These are phyloP conservation scores for Colletotrichum melonis DNA, from an alignment of 2,329 filamentous ascomycete genomes.

Conservation along the genomic window DNA sequence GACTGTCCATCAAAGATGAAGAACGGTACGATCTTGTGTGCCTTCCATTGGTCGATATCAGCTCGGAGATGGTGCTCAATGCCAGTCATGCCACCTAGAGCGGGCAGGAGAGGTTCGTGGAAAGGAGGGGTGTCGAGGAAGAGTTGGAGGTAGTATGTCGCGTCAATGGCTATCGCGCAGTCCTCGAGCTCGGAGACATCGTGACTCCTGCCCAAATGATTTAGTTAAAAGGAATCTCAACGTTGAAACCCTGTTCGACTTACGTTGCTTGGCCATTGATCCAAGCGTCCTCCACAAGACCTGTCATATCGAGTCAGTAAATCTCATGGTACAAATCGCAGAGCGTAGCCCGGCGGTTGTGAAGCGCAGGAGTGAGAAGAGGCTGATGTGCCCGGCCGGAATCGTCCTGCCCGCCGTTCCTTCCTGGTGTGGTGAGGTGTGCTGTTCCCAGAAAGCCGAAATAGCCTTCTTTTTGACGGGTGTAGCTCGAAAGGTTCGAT, in stretches of 20 bases:
- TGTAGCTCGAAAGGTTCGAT: not conserved
- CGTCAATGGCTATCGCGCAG: constrained; percentile 85
- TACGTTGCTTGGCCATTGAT: constrained; percentile 49
- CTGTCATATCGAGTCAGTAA: constrained; percentile 39
- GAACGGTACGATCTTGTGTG: constrained; percentile 77
- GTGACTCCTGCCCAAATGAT: constrained; percentile 58
- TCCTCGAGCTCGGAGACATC: constrained; percentile 78
- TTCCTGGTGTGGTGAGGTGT: constrained; percentile 10
- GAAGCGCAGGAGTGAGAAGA: not conserved
- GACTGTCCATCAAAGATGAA: constrained; percentile 95
- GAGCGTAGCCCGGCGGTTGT: not conserved
- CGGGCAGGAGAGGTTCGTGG: constrained; percentile 89
- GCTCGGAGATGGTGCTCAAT: constrained; percentile 80
- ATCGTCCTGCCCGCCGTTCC: not conserved
- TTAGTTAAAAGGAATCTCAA: constrained; percentile 17
- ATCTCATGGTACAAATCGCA: not conserved
- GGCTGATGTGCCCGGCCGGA: not conserved
- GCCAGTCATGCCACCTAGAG: constrained; percentile 88
- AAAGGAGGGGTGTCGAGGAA: constrained; percentile 77
- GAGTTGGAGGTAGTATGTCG: constrained; percentile 86
- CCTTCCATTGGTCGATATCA: constrained; percentile 79
- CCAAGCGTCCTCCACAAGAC: constrained; percentile 52
- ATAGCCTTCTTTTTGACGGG: not conserved
- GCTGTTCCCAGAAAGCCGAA: not conserved
- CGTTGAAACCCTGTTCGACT: constrained; percentile 27